Conservation (phyloP, 768 basidiomycete species). For the Tulasnella sp. region DNA sequence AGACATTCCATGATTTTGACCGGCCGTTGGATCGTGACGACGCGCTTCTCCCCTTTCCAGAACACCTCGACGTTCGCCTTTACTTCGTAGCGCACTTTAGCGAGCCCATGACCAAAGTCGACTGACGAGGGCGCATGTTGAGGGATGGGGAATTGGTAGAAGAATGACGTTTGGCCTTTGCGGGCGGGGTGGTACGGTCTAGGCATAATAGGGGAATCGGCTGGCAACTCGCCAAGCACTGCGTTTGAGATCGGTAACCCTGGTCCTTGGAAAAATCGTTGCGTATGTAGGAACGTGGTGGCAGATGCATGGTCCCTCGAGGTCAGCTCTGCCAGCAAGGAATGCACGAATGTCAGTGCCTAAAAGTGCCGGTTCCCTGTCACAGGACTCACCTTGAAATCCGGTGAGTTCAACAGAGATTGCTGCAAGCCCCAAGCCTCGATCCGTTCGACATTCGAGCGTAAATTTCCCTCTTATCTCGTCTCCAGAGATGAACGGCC, state of each 20-base stretch:
- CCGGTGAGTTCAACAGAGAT: slow-evolving; percentile 78
- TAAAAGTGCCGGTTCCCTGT: slow-evolving; percentile 7
- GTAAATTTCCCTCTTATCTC: slow-evolving; percentile 71
- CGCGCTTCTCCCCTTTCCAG: slow-evolving; percentile 69
- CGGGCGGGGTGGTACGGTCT: slow-evolving; percentile 65
- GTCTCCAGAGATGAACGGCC: slow-evolving; percentile 62
- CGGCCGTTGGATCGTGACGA: slow-evolving; percentile 60
- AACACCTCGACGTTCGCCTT: slow-evolving; percentile 65
- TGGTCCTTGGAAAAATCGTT: slow-evolving; percentile 74
- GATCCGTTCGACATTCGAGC: slow-evolving; percentile 72
- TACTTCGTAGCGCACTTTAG: slow-evolving; percentile 67
- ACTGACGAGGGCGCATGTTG: slow-evolving; percentile 65
- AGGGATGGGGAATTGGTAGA: slow-evolving; percentile 74
- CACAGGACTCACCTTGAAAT: slow-evolving; percentile 53
- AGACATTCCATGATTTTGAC: slow-evolving; percentile 63
- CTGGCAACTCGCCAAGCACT: slow-evolving; percentile 56
- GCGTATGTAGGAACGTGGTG: slow-evolving; percentile 66
- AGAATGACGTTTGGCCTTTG: slow-evolving; percentile 72
- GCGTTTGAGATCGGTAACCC: slow-evolving; percentile 81
- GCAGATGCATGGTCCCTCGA: slow-evolving; percentile 78
- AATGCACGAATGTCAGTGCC: slow-evolving; percentile 18
- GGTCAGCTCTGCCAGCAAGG: slow-evolving; percentile 53
- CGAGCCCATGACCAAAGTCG: slow-evolving; percentile 64
- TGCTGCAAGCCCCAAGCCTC: slow-evolving; percentile 60
- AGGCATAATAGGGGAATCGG: slow-evolving; percentile 58